These are phyloP conservation scores for Pichia sp. DNA, from an alignment of 1,139 yeast genomes.

Conservation along the genomic window DNA sequence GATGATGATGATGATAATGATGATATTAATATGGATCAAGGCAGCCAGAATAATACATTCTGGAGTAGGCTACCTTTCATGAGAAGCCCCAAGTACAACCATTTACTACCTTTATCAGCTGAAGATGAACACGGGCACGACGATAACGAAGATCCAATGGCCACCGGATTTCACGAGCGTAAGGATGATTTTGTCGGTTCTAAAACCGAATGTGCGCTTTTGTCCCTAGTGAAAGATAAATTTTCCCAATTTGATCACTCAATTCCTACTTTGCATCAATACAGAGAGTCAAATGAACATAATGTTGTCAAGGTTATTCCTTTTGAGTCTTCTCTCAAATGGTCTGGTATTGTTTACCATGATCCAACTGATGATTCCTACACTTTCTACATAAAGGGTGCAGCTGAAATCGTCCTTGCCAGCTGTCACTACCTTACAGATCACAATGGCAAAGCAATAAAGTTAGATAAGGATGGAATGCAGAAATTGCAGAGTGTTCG, in stretches of 20 bases:
- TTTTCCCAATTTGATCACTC: slow-evolving; percentile 44
- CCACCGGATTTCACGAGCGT: not conserved
- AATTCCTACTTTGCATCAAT: slow-evolving; percentile 37
- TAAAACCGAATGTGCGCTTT: slow-evolving; percentile 88
- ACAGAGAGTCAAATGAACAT: slow-evolving; percentile 36
- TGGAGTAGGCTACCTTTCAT: slow-evolving; percentile 4
- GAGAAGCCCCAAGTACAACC: not conserved
- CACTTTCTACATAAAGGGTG: slow-evolving; percentile 81
- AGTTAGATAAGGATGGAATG: slow-evolving; percentile 22
- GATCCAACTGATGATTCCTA: slow-evolving; percentile 42
- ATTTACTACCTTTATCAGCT: slow-evolving; percentile 4
- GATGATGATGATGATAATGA: slow-evolving; percentile 11
- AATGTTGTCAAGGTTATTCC: slow-evolving; percentile 71
- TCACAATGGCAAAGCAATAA: slow-evolving; percentile 34
- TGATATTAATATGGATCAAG: not conserved
- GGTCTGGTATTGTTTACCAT: slow-evolving; percentile 74
- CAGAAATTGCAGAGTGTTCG: slow-evolving; percentile 42
- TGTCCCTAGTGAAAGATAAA: slow-evolving; percentile 59
- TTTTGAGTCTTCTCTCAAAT: slow-evolving; percentile 87
- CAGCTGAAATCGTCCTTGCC: slow-evolving; percentile 79
- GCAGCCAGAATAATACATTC: slow-evolving; percentile 3
- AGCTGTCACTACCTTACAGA: slow-evolving; percentile 45
- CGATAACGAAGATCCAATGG: not conserved
- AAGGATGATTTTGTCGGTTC: slow-evolving; percentile 63
- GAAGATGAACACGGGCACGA: not conserved